A percentile compares a stretch with the other conserved stretches of the same genome.
Conservation (phyloP, 768 basidiomycete species). For the Mycena maculata region DNA sequence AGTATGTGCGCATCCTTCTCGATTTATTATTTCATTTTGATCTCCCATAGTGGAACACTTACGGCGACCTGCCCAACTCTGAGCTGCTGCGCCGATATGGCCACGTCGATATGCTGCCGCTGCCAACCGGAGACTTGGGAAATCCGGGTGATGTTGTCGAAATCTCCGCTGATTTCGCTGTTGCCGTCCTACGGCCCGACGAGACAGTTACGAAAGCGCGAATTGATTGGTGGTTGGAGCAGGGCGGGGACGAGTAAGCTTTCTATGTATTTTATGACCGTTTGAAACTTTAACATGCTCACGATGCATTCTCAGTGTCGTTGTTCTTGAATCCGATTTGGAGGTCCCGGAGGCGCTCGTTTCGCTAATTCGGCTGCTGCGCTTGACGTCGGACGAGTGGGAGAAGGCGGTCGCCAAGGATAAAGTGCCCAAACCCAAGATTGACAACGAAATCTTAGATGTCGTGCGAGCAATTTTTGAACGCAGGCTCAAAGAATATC, state of each 20-base stretch:
- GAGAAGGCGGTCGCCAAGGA: slow-evolving; percentile 67
- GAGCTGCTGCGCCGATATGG: slow-evolving; percentile 96
- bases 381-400: slow-evolving; percentile 69
- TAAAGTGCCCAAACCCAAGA: slow-evolving; percentile 79
- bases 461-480: slow-evolving; percentile 63
- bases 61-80: slow-evolving; percentile 91
- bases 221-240: slow-evolving; percentile 95
- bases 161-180: slow-evolving; percentile 76
- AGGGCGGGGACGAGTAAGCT: slow-evolving; percentile 88
- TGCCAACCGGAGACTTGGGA: slow-evolving; percentile 62
- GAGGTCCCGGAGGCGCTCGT: slow-evolving; percentile 67
- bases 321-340: slow-evolving; percentile 63
- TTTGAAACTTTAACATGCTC: slow-evolving; percentile 1
- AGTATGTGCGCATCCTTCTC: no score
- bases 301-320: slow-evolving; percentile 53
- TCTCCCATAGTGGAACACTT: slow-evolving; percentile 86
- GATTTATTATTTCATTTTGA: slow-evolving; percentile 7
- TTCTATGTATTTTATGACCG: slow-evolving; percentile 5
- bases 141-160: slow-evolving; percentile 88
- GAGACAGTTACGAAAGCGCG: slow-evolving; percentile 60
- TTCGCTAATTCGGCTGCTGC: slow-evolving; percentile 74
- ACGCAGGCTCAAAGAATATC: slow-evolving; percentile 65
- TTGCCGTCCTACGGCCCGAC: slow-evolving; percentile 51
- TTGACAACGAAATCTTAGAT: slow-evolving; percentile 59
- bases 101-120: slow-evolving; percentile 82